Percentiles rank a stretch among this genome's conserved stretches.
Conservation (phyloP, 1,284 basidiomycete species). For the Phellinidium pouzarii region DNA sequence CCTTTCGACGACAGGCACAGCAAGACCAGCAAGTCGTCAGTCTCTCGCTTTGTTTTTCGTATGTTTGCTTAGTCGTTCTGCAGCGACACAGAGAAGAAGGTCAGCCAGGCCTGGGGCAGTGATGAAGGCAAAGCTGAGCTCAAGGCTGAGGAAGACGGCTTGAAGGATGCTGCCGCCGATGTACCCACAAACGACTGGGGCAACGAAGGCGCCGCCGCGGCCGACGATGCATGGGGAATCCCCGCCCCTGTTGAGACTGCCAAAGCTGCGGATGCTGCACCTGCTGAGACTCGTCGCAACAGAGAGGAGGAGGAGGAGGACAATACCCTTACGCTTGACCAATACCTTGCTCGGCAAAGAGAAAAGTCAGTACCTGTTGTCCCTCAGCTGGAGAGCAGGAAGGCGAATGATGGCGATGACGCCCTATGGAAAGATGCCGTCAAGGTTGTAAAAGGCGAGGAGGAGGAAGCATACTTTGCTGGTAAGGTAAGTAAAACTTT, state of each 20-base stretch:
- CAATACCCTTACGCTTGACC: slow-evolving; percentile 82
- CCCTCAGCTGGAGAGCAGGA: slow-evolving; percentile 66
- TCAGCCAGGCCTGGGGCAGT: slow-evolving; percentile 88
- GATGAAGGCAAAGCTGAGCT: slow-evolving; percentile 77
- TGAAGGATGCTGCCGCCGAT: slow-evolving; percentile 32
- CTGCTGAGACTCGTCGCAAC: slow-evolving; percentile 31
- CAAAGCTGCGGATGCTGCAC: slow-evolving; percentile 34
- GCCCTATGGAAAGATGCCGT: slow-evolving; percentile 60
- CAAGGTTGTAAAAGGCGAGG: slow-evolving; percentile 49
- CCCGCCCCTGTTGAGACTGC: slow-evolving; percentile 31
- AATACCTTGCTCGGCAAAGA: slow-evolving; percentile 74
- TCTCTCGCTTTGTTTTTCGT: slow-evolving; percentile 18
- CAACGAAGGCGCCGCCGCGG: slow-evolving; percentile 23
- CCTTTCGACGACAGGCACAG: slow-evolving; percentile 71
- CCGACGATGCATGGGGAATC: slow-evolving; percentile 34
- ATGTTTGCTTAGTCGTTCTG: slow-evolving; percentile 18
- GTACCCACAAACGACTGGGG: slow-evolving; percentile 25
- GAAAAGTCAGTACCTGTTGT: slow-evolving; percentile 45
- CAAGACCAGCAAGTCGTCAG: slow-evolving; percentile 72
- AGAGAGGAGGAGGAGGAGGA: slow-evolving; percentile 84
- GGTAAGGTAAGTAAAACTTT: slow-evolving; percentile 52
- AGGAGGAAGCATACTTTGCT: slow-evolving; percentile 62
- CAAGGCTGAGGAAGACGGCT: slow-evolving; percentile 68
- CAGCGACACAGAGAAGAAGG: slow-evolving; percentile 88
- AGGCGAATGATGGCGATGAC: slow-evolving; percentile 63